Base-by-base conservation (phyloP, 1,284 basidiomycete species). In the Leccinum solheimii region DNA sequence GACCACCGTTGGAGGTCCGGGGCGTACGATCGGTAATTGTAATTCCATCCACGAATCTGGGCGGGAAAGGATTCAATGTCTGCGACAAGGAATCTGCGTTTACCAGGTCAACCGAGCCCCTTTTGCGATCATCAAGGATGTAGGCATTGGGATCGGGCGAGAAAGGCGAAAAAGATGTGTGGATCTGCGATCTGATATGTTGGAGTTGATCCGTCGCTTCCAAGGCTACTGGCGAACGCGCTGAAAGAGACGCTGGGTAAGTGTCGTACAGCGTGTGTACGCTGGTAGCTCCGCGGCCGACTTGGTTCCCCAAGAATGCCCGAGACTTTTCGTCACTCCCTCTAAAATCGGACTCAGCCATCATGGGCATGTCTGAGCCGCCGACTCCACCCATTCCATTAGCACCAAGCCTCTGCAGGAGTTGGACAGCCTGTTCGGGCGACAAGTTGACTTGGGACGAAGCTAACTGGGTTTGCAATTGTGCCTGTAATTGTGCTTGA, bases 351-450 rank as follows among this genome's bases (percentile, higher is more conserved):
- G 61, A 56, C 16, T 65, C 66, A 10, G 55, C 56, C 53, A 26
- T 34, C 59, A 57, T 53, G 56, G 56, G 53, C 19, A 55, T 54
- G 38, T 75, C 70, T 57, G 67, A 43, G 23, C 67, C 61, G 34
- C 68, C 64, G 30, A 58, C 52, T 52, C 76, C 76, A 55, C 79
- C 67, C 64, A 80, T 78, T 36, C 80, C 80, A 60, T 79, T 79
- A 59, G 79, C 69, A 43, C 82, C 79, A 55, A 90, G 79, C 71
- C 84, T 85, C 69, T 89, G 86, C 62, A 92, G 69, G 43, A 91
- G 75, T 65, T 86, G 82, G 45, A 90, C 67, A 14, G 88, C 85
- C 70, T 91, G 88, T 64, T 91, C 89, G 52, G 83, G 80, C 9
- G 85, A 85, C 66, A 90, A 69, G 55, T 68, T 58, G 52, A 71